Percentiles rank a stretch among this genome's conserved stretches.
These are phyloP conservation scores for Tolypocladium guangdongense DNA, from an alignment of 2,329 filamentous ascomycete genomes.

Conservation along the genomic window DNA sequence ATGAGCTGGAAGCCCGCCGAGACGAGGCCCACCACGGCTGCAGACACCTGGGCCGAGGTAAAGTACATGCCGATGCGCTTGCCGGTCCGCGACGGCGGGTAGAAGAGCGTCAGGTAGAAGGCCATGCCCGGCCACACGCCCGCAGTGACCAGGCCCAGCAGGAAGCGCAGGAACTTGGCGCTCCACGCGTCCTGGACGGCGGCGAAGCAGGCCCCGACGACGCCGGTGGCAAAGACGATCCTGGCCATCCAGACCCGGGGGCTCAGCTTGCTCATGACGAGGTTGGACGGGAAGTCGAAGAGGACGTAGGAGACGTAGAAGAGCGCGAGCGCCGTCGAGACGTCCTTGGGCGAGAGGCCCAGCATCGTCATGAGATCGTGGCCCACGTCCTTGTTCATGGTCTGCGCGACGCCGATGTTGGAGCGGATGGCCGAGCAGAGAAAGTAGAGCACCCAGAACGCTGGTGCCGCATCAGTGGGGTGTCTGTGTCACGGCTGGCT, in stretches of 20 bases:
- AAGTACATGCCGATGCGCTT: constrained; percentile 87
- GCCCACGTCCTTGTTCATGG: constrained; percentile 64
- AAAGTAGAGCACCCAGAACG: constrained; percentile 87
- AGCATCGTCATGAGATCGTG: constrained; percentile 70
- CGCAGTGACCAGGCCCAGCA: constrained; percentile 78
- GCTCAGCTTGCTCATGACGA: constrained; percentile 76
- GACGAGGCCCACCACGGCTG: constrained; percentile 78
- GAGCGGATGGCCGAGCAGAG: constrained; percentile 85
- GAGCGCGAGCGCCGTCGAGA: constrained; percentile 72
- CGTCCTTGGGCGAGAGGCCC: constrained; percentile 59
- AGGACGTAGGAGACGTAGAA: constrained; percentile 91
- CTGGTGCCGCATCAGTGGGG: constrained; percentile 24
- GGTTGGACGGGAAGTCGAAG: constrained; percentile 80
- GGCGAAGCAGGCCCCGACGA: constrained; percentile 75
- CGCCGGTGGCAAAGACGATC: constrained; percentile 77
- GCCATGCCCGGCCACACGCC: constrained; percentile 96
- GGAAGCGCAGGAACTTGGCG: constrained; percentile 74
- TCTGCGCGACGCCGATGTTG: constrained; percentile 88
- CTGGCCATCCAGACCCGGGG: constrained; percentile 87
- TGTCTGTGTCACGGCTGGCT: too few relatives aligned
- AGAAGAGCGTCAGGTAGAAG: constrained; percentile 86
- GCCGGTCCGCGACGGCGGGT: constrained; percentile 74
- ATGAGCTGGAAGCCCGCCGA: constrained; percentile 88
- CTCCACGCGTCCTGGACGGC: constrained; percentile 77
- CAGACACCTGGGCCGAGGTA: constrained; percentile 79